Percentiles rank a stretch among this genome's conserved stretches.
Conservation (phyloP, 2,329 filamentous ascomycete species). For the Xylaria sp. region DNA sequence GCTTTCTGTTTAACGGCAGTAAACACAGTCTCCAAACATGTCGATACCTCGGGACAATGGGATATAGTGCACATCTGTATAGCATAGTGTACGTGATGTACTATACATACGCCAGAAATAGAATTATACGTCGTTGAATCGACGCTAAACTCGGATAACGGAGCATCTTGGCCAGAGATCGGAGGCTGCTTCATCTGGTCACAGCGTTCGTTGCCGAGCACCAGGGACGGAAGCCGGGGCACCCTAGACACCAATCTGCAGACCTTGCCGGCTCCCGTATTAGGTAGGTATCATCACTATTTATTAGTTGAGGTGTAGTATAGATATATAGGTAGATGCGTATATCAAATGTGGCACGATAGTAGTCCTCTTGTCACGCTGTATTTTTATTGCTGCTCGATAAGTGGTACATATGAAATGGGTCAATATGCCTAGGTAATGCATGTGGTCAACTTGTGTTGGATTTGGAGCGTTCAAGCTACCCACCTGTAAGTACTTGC, state of each 20-base stretch:
- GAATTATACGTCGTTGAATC: constrained; percentile 19
- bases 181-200: constrained; percentile 1
- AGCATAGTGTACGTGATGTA: background rate
- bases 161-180: constrained; percentile 15
- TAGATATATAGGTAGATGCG: too few relatives aligned
- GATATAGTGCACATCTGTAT: background rate
- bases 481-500: too few relatives aligned
- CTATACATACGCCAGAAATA: constrained; percentile 10
- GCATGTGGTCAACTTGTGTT: too few relatives aligned
- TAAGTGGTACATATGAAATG: too few relatives aligned
- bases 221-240: background rate
- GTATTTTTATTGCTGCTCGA: too few relatives aligned
- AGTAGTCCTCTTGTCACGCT: too few relatives aligned
- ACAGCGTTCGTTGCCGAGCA: background rate
- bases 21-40: background rate
- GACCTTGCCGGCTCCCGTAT: background rate
- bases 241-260: constrained; percentile 1
- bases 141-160: constrained; percentile 27
- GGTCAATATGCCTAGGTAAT: too few relatives aligned
- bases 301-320: background rate
- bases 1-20: too few relatives aligned
- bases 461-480: too few relatives aligned
- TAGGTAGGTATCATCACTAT: background rate
- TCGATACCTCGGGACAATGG: background rate
- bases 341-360: too few relatives aligned